phyloP scores from a whole-genome alignment of 2,329 filamentous ascomycete species.

The Trichoderma sp. region DNA sequence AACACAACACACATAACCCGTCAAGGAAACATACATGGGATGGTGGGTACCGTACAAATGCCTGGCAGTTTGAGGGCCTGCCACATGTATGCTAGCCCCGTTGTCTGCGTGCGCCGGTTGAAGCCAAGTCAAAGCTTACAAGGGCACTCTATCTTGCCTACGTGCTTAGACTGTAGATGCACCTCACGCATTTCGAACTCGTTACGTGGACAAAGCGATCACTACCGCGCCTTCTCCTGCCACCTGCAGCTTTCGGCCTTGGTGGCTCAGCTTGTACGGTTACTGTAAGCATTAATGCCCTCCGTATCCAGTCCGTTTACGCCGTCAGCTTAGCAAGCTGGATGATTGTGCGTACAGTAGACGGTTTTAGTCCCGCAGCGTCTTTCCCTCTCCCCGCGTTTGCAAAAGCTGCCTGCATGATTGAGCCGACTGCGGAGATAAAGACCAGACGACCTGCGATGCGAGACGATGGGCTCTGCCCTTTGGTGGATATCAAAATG shows the following conservation, averaged over 20 bases:
- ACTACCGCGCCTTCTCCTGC: constrained; percentile 4
- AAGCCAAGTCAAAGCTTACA: not conserved
- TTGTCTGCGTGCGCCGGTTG: not conserved
- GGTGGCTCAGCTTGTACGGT: not conserved
- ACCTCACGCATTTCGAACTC: no score
- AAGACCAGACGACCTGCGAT: not conserved
- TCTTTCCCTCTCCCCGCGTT: constrained; percentile 1
- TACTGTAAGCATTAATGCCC: not conserved
- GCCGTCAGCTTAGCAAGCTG: not conserved
- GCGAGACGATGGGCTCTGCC: not conserved
- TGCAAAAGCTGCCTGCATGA: not conserved
- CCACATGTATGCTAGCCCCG: not conserved
- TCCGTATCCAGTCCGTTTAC: not conserved
- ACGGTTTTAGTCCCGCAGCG: not conserved
- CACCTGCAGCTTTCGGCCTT: not conserved
- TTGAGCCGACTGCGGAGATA: constrained; percentile 7
- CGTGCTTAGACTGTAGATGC: not conserved
- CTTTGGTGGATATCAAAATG: not conserved
- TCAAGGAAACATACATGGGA: not conserved
- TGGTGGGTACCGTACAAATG: not conserved
- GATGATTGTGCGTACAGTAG: not conserved
- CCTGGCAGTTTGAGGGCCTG: not conserved
- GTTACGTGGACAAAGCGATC: not conserved
- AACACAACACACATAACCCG: not conserved
- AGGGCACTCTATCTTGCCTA: constrained; percentile 7